Percentiles rank a stretch among this genome's conserved stretches.
Evolutionary conservation across 148 eudicot species (phyloP).

Genomic region (Cornus suecica): DNA sequence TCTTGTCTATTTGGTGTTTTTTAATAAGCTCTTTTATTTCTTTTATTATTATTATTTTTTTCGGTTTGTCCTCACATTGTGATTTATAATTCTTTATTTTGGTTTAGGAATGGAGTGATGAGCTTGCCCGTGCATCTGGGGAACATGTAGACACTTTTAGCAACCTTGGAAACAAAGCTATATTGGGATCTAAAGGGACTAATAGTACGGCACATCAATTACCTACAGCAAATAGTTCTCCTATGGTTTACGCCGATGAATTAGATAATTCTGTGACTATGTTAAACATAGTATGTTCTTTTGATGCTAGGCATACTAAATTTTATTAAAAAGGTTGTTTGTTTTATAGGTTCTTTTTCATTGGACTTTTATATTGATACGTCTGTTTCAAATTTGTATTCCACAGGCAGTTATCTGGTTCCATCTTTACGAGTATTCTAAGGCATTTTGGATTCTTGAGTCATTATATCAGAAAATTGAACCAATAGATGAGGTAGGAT

Average conservation of each 20-base stretch:
- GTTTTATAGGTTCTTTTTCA: not conserved
- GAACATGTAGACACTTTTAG: constrained; percentile 51
- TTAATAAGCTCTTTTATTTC: not conserved
- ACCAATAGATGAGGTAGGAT: constrained; percentile 84
- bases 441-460: constrained; percentile 65
- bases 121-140: constrained; percentile 58
- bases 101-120: constrained; percentile 62
- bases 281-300: constrained; percentile 67
- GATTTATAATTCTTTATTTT: constrained; percentile 13
- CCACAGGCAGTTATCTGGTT: constrained; percentile 73
- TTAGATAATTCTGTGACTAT: constrained; percentile 61
- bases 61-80: constrained; percentile 1
- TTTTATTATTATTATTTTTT: not conserved
- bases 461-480: constrained; percentile 76
- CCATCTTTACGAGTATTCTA: constrained; percentile 75
- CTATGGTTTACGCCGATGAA: constrained; percentile 40
- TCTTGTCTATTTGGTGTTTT: not conserved
- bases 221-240: constrained; percentile 32
- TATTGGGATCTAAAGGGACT: constrained; percentile 44
- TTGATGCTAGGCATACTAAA: constrained; percentile 1
- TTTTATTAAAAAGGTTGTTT: not conserved
- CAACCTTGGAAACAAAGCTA: constrained; percentile 40
- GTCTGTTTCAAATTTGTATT: constrained; percentile 15
- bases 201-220: constrained; percentile 28
- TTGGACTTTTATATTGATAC: constrained; percentile 4